phyloP scores from a whole-genome alignment of 164 flowering plant species.

The Vitis rotundifolia region DNA sequence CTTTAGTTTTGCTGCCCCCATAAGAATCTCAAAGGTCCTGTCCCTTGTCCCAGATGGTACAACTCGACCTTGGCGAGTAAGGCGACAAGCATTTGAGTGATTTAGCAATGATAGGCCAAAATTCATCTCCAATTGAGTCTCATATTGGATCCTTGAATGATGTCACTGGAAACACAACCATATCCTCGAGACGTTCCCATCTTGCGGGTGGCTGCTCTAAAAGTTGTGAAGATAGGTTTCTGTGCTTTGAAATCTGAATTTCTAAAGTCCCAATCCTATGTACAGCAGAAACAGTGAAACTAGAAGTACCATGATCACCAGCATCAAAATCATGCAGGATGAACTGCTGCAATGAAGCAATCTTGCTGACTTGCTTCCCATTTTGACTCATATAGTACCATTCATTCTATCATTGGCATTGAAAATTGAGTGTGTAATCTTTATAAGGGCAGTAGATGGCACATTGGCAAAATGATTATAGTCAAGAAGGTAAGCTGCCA shows the following conservation, averaged over 20 bases:
- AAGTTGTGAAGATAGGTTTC: constrained; percentile 52
- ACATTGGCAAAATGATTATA: no score
- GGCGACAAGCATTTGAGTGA: constrained; percentile 68
- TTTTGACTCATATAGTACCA: no score
- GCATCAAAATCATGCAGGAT: no score
- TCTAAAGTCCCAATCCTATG: no score
- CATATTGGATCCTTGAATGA: constrained; percentile 77
- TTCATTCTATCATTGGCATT: no score
- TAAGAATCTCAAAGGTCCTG: constrained; percentile 52
- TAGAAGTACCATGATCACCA: no score
- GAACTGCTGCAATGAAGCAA: no score
- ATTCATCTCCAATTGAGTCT: constrained; percentile 61
- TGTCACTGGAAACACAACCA: constrained; percentile 76
- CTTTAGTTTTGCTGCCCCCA: constrained; percentile 41
- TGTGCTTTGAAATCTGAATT: constrained; percentile 10
- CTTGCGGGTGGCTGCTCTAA: constrained; percentile 82
- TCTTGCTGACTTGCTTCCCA: no score
- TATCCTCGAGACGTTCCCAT: constrained; percentile 91
- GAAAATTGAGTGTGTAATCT: no score
- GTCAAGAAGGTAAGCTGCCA: no score
- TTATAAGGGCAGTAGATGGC: no score
- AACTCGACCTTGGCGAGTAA: constrained; percentile 91
- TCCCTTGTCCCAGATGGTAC: constrained; percentile 87
- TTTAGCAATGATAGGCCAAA: constrained; percentile 76
- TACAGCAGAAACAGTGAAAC: no score